These are phyloP conservation scores for Sechiopsis laciniata DNA, from an alignment of 306 rosid species.

Conservation along the genomic window DNA sequence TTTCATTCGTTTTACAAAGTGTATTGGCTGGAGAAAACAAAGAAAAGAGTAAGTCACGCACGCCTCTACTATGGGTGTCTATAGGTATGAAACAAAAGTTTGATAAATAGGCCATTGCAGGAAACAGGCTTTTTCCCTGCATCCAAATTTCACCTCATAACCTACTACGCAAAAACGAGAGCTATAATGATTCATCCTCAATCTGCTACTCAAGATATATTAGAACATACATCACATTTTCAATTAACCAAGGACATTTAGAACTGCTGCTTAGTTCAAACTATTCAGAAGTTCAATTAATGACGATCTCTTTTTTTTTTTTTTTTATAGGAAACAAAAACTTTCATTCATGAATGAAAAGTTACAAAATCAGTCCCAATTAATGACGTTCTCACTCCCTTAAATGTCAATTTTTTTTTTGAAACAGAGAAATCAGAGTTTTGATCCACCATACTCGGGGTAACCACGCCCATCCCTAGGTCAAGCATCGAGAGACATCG, in stretches of 20 bases:
- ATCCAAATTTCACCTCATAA: conserved; percentile 6
- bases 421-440: no score
- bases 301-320: neutral
- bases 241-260: neutral
- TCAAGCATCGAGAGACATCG: no score
- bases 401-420: no score
- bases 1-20: neutral
- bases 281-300: neutral
- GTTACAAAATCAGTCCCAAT: no score
- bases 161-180: neutral
- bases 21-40: neutral
- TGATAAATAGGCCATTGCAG: neutral
- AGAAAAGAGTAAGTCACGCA: neutral
- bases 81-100: neutral
- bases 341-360: no score
- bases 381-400: neutral
- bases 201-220: neutral
- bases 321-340: no score
- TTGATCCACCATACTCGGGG: no score
- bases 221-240: neutral
- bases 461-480: no score
- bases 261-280: neutral
- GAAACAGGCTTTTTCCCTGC: neutral
- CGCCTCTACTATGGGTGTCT: neutral
- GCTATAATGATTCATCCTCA: neutral